These are phyloP conservation scores for Phyllosticta citrichinensis DNA, from an alignment of 2,329 filamentous ascomycete genomes.

Conservation along the genomic window DNA sequence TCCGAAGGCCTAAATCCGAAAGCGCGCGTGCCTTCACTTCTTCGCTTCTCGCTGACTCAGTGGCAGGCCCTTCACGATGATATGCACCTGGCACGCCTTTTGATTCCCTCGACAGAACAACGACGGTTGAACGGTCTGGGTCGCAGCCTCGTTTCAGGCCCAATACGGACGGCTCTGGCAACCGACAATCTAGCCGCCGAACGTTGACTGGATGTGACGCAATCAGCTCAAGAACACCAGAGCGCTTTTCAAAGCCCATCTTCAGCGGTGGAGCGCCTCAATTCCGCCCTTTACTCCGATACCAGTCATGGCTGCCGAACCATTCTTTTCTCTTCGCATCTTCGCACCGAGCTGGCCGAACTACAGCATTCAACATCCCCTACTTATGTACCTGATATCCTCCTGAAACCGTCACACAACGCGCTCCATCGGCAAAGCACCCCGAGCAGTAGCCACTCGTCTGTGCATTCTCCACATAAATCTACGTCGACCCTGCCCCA, in stretches of 20 bases:
- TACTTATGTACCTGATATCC: neutral
- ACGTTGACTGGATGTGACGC: neutral
- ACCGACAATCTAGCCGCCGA: neutral
- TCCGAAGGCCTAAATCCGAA: conserved; percentile 1
- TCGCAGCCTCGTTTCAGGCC: neutral
- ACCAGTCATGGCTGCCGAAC: neutral
- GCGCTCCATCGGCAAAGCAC: neutral
- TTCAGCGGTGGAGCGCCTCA: neutral
- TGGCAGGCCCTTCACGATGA: neutral
- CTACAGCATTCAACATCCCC: too few species aligned
- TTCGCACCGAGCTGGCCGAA: neutral
- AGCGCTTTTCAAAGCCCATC: neutral
- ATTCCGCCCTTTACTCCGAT: neutral
- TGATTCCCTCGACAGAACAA: neutral
- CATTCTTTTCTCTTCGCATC: neutral
- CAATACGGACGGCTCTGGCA: neutral
- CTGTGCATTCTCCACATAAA: neutral
- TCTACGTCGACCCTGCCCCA: neutral
- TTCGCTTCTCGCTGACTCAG: neutral
- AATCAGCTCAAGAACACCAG: neutral
- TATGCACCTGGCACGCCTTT: neutral
- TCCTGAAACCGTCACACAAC: neutral
- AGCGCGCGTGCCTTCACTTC: neutral
- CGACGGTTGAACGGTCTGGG: neutral
- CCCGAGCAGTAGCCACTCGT: neutral